These are phyloP conservation scores for Aegilops longissima DNA, from an alignment of 176 grass and related monocot genomes.

Conservation along the genomic window DNA sequence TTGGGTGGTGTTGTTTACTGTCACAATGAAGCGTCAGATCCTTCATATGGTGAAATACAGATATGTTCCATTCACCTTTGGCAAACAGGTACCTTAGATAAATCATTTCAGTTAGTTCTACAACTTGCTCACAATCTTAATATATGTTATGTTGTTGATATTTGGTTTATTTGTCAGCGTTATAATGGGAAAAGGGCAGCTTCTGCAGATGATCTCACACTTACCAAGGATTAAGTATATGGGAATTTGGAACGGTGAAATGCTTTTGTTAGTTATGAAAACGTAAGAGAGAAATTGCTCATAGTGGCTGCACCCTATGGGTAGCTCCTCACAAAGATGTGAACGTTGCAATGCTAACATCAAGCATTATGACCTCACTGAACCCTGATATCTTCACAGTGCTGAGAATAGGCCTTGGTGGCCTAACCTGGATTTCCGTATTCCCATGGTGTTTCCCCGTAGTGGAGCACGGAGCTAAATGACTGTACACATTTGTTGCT, in stretches of 20 bases:
- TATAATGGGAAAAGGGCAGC: slow-evolving; percentile 46
- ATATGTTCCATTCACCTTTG: slow-evolving; percentile 83
- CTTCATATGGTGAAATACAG: slow-evolving; percentile 84
- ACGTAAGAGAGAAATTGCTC: neutral
- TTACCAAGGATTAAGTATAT: slow-evolving; percentile 33
- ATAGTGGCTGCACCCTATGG: neutral
- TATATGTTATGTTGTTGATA: slow-evolving; percentile 13
- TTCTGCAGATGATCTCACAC: slow-evolving; percentile 39
- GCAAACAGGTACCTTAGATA: slow-evolving; percentile 62
- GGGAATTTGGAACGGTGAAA: neutral
- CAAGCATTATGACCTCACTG: slow-evolving; percentile 14
- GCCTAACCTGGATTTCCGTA: neutral
- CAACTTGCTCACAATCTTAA: neutral
- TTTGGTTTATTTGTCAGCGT: slow-evolving; percentile 41
- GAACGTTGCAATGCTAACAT: slow-evolving; percentile 11
- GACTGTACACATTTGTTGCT: slow-evolving; percentile 15
- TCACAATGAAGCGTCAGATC: slow-evolving; percentile 81
- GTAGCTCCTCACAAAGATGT: neutral
- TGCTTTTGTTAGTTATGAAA: slow-evolving; percentile 15
- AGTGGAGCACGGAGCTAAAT: slow-evolving; percentile 15
- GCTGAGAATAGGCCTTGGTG: slow-evolving; percentile 13
- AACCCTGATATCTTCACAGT: neutral
- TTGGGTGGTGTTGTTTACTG: slow-evolving; percentile 60
- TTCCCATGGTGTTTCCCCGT: neutral
- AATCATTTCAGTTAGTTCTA: neutral